Conservation (phyloP, 805 yeast species). For the Cyberlindnera petersonii region DNA sequence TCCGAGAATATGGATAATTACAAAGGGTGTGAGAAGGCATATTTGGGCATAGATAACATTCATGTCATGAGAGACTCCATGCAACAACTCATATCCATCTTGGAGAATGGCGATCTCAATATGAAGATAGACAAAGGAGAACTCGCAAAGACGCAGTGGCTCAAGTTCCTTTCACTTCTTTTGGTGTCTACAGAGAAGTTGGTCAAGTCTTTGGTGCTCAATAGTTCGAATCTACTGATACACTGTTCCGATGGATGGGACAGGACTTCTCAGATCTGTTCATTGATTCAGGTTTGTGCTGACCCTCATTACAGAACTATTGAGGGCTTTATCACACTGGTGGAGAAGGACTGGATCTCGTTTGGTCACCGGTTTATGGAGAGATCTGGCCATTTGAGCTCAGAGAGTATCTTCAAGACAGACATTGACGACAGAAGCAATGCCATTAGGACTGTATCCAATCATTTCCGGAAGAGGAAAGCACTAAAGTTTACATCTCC, state of each 20-base stretch:
- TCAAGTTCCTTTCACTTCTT: conserved; percentile 62
- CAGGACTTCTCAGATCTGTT: conserved; percentile 84
- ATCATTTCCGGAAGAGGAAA: conserved; percentile 45
- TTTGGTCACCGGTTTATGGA: conserved; percentile 91
- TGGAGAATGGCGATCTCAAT: conserved; percentile 35
- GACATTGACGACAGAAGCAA: conserved; percentile 46
- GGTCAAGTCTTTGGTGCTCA: conserved; percentile 75
- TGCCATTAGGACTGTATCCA: conserved; percentile 34
- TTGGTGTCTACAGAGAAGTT: conserved; percentile 74
- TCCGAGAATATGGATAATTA: conserved; percentile 90
- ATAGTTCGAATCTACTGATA: conserved; percentile 75
- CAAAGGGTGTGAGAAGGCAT: conserved; percentile 63
- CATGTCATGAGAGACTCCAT: conserved; percentile 92
- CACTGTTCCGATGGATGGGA: conserved; percentile 99
- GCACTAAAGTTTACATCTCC: conserved; percentile 74
- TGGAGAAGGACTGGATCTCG: conserved; percentile 94
- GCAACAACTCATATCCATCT: conserved; percentile 38
- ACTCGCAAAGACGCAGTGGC: conserved; percentile 72
- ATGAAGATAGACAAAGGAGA: conserved; percentile 63
- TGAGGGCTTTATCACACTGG: conserved; percentile 78
- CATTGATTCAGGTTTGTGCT: conserved; percentile 78
- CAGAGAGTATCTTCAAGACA: conserved; percentile 32
- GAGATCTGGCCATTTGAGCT: conserved; percentile 66
- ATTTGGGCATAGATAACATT: conserved; percentile 89
- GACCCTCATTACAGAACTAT: conserved; percentile 89